Evolutionary conservation across 352 stramenopile species (phyloP), one percentile per base, ranked within the genome.

Genomic region (Globisporangium canariense): DNA sequence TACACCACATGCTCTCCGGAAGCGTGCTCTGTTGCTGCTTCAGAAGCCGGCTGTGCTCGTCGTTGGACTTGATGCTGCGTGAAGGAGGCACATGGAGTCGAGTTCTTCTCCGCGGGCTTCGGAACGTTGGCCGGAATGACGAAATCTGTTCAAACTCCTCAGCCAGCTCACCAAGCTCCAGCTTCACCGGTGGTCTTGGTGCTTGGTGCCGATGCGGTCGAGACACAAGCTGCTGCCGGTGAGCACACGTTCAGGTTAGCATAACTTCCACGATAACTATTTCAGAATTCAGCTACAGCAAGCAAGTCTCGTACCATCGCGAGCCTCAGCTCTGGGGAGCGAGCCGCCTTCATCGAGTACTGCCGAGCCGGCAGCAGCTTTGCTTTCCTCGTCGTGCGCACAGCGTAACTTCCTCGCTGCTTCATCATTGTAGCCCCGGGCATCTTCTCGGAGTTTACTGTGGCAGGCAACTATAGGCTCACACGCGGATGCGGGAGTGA

Each of bases 1-100:
- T 18, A 16, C 58, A 71, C 76, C 71, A 84, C 3, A 46, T 74
- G 32, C 62, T 47, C 25, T 69, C 60, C 45, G 76, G 66, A 0
- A 84, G 65, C 9, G n/a, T 47, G 41, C 56, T 64, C 49, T 54
- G 46, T n/a, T 46, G 16, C 6, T 49, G n/a, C 7, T 20, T 40
- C 25, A 20, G 2, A 3, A 16, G 1, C 0, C 8, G 8, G 2
- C 5, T 58, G 18, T 20, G 18, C 18, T 34, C 54, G 16, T 11
- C 11, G 20, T 41, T 68, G 13, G 22, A 10, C 22, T 30, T 53
- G 16, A 56, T 22, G 4, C 11, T 13, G 52, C 52, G 41, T 13
- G 46, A 34, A 13, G 30, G n/a, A 5, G 63, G 54, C 7, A 16
- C 36, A 34, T 25, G 36, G n/a, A n/a, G 47, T 8, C 49, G 56